Conservation (phyloP, 257 asterid genomes). For the Solanum lignicaule region DNA sequence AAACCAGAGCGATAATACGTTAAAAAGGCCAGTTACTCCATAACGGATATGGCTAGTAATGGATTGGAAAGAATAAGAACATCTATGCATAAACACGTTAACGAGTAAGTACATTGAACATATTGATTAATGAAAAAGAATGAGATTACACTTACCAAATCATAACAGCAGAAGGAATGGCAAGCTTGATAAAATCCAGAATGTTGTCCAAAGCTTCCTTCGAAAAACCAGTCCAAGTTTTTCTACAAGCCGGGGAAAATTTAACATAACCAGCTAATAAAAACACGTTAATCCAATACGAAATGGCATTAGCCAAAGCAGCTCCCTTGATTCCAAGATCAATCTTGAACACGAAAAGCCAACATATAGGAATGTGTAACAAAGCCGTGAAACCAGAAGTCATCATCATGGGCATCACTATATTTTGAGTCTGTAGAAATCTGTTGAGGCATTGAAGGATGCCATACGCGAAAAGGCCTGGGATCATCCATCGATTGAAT, state of each 20-base stretch:
- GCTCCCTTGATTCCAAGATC: constrained; percentile 45
- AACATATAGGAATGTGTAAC: constrained; percentile 38
- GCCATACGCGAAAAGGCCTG: constrained; percentile 46
- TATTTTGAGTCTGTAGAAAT: constrained; percentile 51
- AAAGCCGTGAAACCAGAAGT: constrained; percentile 34
- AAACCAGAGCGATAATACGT: neutral
- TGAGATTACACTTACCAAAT: constrained; percentile 32
- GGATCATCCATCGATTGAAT: constrained; percentile 53
- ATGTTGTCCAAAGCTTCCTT: constrained; percentile 31
- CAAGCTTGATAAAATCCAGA: constrained; percentile 34
- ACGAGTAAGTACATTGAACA: neutral
- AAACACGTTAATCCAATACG: constrained; percentile 49
- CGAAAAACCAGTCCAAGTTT: constrained; percentile 45
- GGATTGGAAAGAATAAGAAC: neutral
- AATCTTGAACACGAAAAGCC: constrained; percentile 35
- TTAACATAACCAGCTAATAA: constrained; percentile 29
- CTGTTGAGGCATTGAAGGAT: constrained; percentile 47
- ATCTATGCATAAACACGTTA: neutral
- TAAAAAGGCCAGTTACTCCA: neutral
- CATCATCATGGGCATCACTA: constrained; percentile 50
- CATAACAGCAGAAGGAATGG: constrained; percentile 63
- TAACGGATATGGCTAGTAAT: neutral
- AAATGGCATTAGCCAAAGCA: constrained; percentile 48
- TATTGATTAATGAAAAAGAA: neutral
- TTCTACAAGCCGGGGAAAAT: constrained; percentile 29